These are phyloP conservation scores for Fusarium nelsonii DNA, from an alignment of 2,329 filamentous ascomycete species.

Conservation along the genomic window DNA sequence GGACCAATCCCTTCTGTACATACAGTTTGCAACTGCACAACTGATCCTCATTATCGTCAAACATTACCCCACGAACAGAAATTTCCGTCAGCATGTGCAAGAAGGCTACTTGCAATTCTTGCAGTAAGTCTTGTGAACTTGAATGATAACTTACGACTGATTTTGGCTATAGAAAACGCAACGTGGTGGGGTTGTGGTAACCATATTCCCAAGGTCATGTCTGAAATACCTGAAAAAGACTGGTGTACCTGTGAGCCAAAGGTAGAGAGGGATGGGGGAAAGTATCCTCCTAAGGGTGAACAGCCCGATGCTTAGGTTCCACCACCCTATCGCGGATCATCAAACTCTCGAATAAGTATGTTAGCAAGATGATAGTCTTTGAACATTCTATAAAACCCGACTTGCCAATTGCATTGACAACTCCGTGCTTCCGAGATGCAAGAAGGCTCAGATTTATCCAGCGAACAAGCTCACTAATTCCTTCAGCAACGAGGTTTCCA, in stretches of 20 bases:
- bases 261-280: neutral
- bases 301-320: neutral
- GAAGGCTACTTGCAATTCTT: neutral
- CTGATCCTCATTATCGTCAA: neutral
- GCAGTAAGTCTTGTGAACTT: neutral
- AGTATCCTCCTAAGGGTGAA: neutral
- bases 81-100: neutral
- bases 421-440: too few relatives aligned
- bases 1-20: neutral
- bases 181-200: neutral
- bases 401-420: too few relatives aligned
- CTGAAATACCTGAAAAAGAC: neutral
- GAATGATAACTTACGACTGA: neutral
- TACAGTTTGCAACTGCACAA: neutral
- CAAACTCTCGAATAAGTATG: too few relatives aligned
- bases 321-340: too few relatives aligned
- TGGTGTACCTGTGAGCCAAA: neutral
- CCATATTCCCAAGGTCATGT: neutral
- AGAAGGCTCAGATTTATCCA: too few relatives aligned
- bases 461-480: too few relatives aligned
- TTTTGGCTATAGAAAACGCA: neutral
- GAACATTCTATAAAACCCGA: too few relatives aligned
- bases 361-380: too few relatives aligned
- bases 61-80: neutral
- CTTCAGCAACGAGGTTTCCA: too few relatives aligned